phyloP scores from a whole-genome alignment of 2,329 filamentous ascomycete genomes.

The Colletotrichum chlorophyti region DNA sequence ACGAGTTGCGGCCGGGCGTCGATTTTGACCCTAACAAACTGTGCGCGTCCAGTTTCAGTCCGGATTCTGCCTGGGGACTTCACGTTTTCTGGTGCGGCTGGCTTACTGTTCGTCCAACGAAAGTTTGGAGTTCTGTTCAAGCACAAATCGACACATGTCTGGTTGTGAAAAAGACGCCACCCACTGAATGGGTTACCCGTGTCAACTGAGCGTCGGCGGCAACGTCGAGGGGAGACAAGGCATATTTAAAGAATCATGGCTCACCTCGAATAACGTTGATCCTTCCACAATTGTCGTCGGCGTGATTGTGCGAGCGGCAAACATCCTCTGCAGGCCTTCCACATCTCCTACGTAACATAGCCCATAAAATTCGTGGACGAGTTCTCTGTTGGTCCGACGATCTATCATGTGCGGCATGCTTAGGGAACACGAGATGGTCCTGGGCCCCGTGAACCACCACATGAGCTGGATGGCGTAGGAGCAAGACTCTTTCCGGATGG shows the following conservation, averaged over 20 bases:
- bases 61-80: no score
- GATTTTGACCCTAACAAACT: background rate
- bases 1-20: background rate
- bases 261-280: background rate
- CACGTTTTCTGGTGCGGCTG: no score
- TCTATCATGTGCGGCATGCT: background rate
- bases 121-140: background rate
- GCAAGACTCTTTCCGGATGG: background rate
- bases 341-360: background rate
- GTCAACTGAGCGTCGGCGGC: no score
- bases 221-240: no score
- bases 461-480: background rate
- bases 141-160: background rate
- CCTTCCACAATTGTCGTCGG: background rate
- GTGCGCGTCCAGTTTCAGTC: no score
- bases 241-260: no score
- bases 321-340: background rate
- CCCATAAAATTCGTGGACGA: background rate
- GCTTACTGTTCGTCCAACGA: background rate
- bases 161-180: background rate
- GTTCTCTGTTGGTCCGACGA: background rate
- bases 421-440: background rate
- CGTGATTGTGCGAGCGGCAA: background rate
- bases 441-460: background rate
- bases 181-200: background rate